Conservation (phyloP, 805 yeast species). For the Scheffersomyces ergatensis region DNA sequence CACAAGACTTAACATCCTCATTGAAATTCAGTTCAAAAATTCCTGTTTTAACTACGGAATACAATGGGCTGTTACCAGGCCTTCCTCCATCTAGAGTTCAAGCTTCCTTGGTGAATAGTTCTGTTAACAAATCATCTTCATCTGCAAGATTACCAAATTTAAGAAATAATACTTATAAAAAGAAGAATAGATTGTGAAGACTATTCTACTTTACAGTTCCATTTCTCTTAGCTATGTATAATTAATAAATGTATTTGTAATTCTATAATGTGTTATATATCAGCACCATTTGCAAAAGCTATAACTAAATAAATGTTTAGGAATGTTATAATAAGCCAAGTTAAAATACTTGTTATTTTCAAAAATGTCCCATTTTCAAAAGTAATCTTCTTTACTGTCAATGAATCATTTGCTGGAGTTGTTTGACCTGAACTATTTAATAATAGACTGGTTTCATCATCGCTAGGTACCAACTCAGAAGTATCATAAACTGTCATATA, state of each 20-base stretch:
- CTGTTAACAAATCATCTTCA: neutral
- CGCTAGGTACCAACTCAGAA: slow-evolving; percentile 1
- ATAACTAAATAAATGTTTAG: slow-evolving; percentile 40
- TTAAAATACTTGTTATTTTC: slow-evolving; percentile 28
- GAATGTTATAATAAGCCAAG: slow-evolving; percentile 39
- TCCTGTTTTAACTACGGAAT: slow-evolving; percentile 73
- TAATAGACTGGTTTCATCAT: slow-evolving; percentile 12
- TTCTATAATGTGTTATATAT: slow-evolving; percentile 17
- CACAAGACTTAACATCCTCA: slow-evolving; percentile 22
- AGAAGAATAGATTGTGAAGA: neutral
- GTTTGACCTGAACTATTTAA: slow-evolving; percentile 4
- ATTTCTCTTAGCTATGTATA: no score
- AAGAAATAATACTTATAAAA: neutral
- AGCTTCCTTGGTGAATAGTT: slow-evolving; percentile 13
- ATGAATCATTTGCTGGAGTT: neutral
- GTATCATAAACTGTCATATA: slow-evolving; percentile 38
- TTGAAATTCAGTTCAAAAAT: slow-evolving; percentile 38
- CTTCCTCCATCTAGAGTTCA: slow-evolving; percentile 24
- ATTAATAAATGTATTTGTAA: no score
- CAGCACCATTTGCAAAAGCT: slow-evolving; percentile 40
- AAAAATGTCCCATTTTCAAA: slow-evolving; percentile 39
- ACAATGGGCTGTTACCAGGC: slow-evolving; percentile 78
- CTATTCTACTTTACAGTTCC: no score
- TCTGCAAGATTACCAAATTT: neutral
- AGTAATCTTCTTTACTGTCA: slow-evolving; percentile 18